Evolutionary conservation across 768 basidiomycete genomes (phyloP).

Genomic region (Lactarius quietus): DNA sequence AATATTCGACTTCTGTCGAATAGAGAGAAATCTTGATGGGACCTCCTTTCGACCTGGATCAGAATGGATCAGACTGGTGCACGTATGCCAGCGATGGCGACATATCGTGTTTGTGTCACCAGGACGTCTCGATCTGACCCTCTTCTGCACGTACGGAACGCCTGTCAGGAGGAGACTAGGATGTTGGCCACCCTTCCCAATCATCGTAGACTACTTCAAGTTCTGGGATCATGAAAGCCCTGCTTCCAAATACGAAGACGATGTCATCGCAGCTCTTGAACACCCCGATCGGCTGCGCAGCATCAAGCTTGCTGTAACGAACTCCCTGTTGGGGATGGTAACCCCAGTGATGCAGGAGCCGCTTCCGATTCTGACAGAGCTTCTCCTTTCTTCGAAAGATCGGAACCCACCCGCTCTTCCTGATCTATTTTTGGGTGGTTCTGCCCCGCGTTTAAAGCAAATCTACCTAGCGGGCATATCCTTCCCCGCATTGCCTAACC

Average conservation of each 20-base stretch:
- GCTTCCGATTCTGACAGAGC: neutral
- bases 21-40: neutral
- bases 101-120: neutral
- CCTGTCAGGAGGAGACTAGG: too few species aligned
- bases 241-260: neutral
- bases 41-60: neutral
- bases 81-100: too few species aligned
- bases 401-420: neutral
- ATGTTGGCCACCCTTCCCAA: neutral
- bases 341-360: neutral
- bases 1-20: neutral
- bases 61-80: neutral
- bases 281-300: neutral
- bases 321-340: neutral
- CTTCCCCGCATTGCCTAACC: neutral
- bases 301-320: neutral
- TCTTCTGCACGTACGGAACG: neutral
- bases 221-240: neutral
- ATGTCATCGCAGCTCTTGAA: neutral
- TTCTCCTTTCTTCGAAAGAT: neutral
- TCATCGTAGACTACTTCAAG: neutral
- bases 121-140: neutral
- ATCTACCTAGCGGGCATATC: neutral
- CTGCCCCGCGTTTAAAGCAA: neutral
- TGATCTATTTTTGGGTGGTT: neutral